phyloP scores from a whole-genome alignment of 2,329 filamentous ascomycete species.

The Ophiocordyceps camponoti-saundersi region DNA sequence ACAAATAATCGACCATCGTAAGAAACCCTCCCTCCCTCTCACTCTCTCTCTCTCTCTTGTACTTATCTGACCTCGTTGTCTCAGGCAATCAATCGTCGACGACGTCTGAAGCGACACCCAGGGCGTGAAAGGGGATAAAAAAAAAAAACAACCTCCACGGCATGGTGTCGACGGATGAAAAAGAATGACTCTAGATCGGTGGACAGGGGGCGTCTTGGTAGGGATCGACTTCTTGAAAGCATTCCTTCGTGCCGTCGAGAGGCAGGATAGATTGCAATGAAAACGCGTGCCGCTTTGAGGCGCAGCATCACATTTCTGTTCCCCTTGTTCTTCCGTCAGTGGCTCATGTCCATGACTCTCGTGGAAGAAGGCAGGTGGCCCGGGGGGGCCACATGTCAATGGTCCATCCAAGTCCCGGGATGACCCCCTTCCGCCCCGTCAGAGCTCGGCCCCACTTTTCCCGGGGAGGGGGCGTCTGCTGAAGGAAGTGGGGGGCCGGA shows the following conservation, averaged over 20 bases:
- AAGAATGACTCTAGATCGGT: background rate
- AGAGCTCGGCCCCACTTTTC: no score
- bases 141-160: background rate
- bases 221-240: background rate
- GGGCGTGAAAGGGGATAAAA: background rate
- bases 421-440: no score
- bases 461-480: no score
- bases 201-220: background rate
- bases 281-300: no score
- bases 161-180: background rate
- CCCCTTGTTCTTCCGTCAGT: no score
- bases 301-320: no score
- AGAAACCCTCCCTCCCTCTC: background rate
- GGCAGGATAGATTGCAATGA: no score
- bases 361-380: no score
- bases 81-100: background rate
- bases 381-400: no score
- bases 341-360: no score
- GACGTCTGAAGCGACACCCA: background rate
- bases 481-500: background rate
- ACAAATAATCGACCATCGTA: background rate
- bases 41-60: no score
- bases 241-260: background rate
- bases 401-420: no score
- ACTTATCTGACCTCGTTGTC: background rate